A percentile compares a stretch with the other conserved stretches of the same genome.
phyloP scores from a whole-genome alignment of 2,329 filamentous ascomycete genomes.

The Corinectria fuckeliana region DNA sequence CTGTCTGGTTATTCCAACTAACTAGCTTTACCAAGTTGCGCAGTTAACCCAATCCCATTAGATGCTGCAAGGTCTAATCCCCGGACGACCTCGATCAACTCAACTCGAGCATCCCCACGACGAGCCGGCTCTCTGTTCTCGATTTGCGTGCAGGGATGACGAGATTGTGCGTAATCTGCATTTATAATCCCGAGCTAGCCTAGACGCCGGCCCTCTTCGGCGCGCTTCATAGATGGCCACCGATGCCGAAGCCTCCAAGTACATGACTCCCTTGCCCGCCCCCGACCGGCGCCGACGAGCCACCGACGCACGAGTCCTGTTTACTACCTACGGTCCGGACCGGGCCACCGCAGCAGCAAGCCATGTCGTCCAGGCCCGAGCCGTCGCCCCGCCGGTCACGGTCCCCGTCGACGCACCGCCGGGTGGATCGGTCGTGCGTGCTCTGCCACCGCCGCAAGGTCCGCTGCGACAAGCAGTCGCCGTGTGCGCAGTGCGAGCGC shows the following conservation, averaged over 20 bases:
- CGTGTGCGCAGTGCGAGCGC: slow-evolving; percentile 72
- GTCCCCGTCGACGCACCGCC: slow-evolving; percentile 11
- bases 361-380: too few relatives aligned
- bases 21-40: not conserved
- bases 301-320: slow-evolving; percentile 1
- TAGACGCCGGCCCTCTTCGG: not conserved
- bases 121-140: too few relatives aligned
- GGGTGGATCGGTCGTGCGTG: slow-evolving; percentile 44
- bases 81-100: not conserved
- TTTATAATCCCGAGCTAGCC: slow-evolving; percentile 2
- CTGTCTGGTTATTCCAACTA: too few relatives aligned
- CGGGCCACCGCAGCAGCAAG: too few relatives aligned
- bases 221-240: not conserved
- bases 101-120: too few relatives aligned
- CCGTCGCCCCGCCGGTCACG: slow-evolving; percentile 8
- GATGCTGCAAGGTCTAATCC: not conserved
- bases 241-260: slow-evolving; percentile 8
- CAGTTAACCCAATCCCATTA: too few relatives aligned
- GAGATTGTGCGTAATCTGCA: slow-evolving; percentile 1
- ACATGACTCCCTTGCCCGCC: not conserved
- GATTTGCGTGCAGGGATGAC: too few relatives aligned
- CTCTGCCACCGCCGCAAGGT: slow-evolving; percentile 64
- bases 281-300: slow-evolving; percentile 5
- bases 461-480: slow-evolving; percentile 74
- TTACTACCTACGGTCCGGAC: not conserved